Evolutionary conservation across 2,329 filamentous ascomycete genomes (phyloP), one percentile per base, ranked within the genome.

Genomic region (Teratosphaeria zuluensis): DNA sequence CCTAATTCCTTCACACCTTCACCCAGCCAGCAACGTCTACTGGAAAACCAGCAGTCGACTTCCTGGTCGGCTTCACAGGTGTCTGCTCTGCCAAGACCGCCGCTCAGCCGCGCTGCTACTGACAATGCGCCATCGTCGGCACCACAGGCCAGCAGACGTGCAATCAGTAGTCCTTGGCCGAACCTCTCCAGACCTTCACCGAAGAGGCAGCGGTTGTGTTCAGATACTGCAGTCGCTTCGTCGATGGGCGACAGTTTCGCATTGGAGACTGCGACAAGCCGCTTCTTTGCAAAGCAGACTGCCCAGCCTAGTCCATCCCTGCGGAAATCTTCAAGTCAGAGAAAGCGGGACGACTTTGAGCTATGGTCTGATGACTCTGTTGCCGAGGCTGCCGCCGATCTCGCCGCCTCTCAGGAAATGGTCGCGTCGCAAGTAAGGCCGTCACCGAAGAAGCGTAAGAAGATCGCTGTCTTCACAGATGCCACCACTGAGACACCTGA

Each of bases 1-100:
- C 82, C 84, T 0, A 89, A 89, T 67, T 80, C 76, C 61, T 84
- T 89, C 67, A 85, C 82, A 0, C 83, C 82, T 24, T 87, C 85
- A 8, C 84, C 84, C 21, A 85, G 80, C 64, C 85, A 88, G 66
- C 82, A 84, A 68, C 76, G 77, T 30, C 70, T 85, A 11, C 72
- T 88, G 28, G 75, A 81, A 60, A 75, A 79, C 51, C 80, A 85
- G 67, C 73, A 75, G 55, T 77, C 74, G 51, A 75, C 69, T 24
- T 79, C 80, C 12, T 87, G 84, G 84, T 75, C 77, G 54, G 76
- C 82, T 31, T 78, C 76, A 51, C 74, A 78, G 56, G 77, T 76
- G 31, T 58, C 66, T 68, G n/a, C 75, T 70, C 51, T 61, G 9
- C 58, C 65, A 11, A 59, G 63, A 19, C 42, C 58, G 21, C 59